These are phyloP conservation scores for Agroathelia rolfsii DNA, from an alignment of 1,284 basidiomycete genomes.

Conservation along the genomic window DNA sequence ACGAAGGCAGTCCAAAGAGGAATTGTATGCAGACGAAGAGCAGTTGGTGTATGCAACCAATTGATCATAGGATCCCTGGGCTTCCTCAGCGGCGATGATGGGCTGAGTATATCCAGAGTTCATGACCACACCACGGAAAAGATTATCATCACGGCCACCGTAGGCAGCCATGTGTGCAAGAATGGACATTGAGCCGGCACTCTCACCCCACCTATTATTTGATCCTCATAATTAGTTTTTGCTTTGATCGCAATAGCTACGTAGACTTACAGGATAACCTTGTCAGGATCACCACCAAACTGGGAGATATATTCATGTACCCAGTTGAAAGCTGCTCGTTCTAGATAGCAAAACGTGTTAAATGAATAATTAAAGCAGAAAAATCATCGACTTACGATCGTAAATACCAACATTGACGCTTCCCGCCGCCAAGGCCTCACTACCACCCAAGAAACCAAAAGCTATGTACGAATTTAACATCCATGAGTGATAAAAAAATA, in stretches of 20 bases:
- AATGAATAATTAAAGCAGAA: not conserved
- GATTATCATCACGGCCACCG: constrained; percentile 12
- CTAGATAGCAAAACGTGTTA: not conserved
- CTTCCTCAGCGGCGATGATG: not conserved
- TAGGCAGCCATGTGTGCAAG: constrained; percentile 9
- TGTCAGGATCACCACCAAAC: constrained; percentile 32
- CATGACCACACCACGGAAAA: not conserved
- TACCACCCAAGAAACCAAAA: constrained; percentile 16
- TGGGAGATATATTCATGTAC: constrained; percentile 29
- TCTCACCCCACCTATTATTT: constrained; percentile 6
- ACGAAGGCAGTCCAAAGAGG: constrained; percentile 2
- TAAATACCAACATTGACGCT: constrained; percentile 6
- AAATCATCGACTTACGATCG: constrained; percentile 5
- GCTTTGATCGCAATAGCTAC: too few species aligned
- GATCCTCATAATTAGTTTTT: too few species aligned
- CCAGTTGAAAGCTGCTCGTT: constrained; percentile 28
- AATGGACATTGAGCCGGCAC: constrained; percentile 1
- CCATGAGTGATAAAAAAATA: not conserved
- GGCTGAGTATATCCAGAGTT: not conserved
- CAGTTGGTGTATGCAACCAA: constrained; percentile 1
- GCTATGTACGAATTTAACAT: constrained; percentile 8
- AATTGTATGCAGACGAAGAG: not conserved
- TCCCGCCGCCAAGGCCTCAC: constrained; percentile 12
- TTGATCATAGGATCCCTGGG: constrained; percentile 1
- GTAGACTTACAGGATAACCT: constrained; percentile 12